phyloP scores from a whole-genome alignment of 805 yeast genomes.

The Lipomyces japonicus region DNA sequence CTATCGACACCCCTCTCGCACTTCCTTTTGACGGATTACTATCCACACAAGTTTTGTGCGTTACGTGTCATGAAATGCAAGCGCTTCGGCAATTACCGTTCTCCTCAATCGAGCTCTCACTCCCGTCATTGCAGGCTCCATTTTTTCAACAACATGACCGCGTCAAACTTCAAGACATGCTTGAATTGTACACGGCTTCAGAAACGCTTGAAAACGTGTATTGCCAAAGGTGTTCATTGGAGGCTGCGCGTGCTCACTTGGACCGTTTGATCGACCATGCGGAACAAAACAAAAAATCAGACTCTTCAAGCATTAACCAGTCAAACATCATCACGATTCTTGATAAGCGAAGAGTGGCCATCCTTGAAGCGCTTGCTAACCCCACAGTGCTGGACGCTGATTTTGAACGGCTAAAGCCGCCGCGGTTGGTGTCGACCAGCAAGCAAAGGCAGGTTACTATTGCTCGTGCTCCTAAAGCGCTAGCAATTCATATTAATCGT shows the following conservation, averaged over 20 bases:
- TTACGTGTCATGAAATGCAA: slow-evolving; percentile 88
- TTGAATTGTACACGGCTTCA: slow-evolving; percentile 66
- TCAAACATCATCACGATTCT: slow-evolving; percentile 36
- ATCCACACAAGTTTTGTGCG: slow-evolving; percentile 87
- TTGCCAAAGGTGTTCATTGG: slow-evolving; percentile 86
- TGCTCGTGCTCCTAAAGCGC: slow-evolving; percentile 75
- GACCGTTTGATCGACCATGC: slow-evolving; percentile 24
- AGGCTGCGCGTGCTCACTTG: slow-evolving; percentile 34
- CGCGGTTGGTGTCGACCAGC: slow-evolving; percentile 53
- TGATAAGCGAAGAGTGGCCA: slow-evolving; percentile 45
- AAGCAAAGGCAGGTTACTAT: slow-evolving; percentile 81
- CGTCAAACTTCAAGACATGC: slow-evolving; percentile 30
- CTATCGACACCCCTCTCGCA: not conserved
- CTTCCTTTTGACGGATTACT: slow-evolving; percentile 83
- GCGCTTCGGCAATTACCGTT: slow-evolving; percentile 80
- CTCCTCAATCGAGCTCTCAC: slow-evolving; percentile 38
- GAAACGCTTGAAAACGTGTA: slow-evolving; percentile 91
- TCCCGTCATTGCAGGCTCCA: slow-evolving; percentile 5
- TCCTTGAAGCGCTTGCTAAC: slow-evolving; percentile 53
- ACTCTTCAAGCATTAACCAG: not conserved
- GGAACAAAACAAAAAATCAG: not conserved
- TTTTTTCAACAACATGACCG: slow-evolving; percentile 9
- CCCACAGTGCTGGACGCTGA: slow-evolving; percentile 76
- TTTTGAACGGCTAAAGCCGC: slow-evolving; percentile 65
- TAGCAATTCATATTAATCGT: slow-evolving; percentile 85